A percentile compares a stretch with the other conserved stretches of the same genome.
Evolutionary conservation across 192 early-diverging fungal genomes (phyloP).

Genomic region (Entophlyctis helioformis): DNA sequence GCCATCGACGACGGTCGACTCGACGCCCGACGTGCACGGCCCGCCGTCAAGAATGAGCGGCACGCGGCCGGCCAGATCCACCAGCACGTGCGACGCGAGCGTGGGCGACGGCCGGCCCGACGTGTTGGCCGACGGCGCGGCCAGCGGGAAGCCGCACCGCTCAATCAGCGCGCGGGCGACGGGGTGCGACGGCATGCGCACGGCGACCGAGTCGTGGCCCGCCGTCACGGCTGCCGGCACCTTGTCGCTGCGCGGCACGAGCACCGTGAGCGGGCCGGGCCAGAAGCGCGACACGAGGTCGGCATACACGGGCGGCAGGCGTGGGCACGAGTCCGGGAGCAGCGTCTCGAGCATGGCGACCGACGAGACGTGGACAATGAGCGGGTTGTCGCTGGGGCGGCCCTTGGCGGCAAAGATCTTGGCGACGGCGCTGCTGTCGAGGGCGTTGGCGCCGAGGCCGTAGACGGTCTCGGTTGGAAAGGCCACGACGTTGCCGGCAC

Average conservation of each 20-base stretch:
- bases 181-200: constrained; percentile 85
- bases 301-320: constrained; percentile 60
- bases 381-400: constrained; percentile 88
- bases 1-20: constrained; percentile 88
- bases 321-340: constrained; percentile 22
- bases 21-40: constrained; percentile 77
- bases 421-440: constrained; percentile 47
- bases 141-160: constrained; percentile 73
- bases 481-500: constrained; percentile 54
- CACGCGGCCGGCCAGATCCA: constrained; percentile 68
- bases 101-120: constrained; percentile 94
- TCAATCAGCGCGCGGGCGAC: constrained; percentile 83
- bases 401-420: constrained; percentile 80
- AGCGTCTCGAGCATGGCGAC: constrained; percentile 73
- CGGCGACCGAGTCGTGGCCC: constrained; percentile 73
- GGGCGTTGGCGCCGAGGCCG: constrained; percentile 85
- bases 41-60: constrained; percentile 87
- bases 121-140: constrained; percentile 96
- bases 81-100: constrained; percentile 70
- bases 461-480: constrained; percentile 99
- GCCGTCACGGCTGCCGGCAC: constrained; percentile 74
- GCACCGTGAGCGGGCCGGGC: constrained; percentile 91
- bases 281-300: constrained; percentile 58
- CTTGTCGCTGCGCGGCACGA: constrained; percentile 59
- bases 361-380: constrained; percentile 93